Evolutionary conservation across 345 rosid genomes (phyloP).

Genomic region (Sonneratia alba): DNA sequence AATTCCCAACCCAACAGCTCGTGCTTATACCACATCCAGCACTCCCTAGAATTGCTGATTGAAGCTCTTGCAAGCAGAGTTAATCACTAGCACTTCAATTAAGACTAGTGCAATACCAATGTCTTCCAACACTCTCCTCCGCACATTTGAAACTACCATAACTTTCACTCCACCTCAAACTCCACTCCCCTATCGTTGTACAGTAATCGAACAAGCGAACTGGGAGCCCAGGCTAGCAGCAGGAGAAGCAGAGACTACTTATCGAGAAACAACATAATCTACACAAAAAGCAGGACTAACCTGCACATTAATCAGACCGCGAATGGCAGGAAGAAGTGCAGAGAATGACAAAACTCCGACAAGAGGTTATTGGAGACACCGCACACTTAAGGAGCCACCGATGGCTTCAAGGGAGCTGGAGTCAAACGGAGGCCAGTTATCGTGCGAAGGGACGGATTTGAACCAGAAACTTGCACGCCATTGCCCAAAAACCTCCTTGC

Average conservation of each 20-base stretch:
- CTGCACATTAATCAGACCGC: background rate
- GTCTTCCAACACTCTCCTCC: background rate
- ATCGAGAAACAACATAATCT: background rate
- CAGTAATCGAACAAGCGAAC: too few species aligned
- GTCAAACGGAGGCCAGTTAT: background rate
- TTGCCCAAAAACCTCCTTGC: background rate
- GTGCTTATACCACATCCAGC: background rate
- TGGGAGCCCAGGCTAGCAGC: background rate
- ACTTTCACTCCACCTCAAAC: background rate
- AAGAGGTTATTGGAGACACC: background rate
- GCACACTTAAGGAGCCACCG: background rate
- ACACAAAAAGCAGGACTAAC: background rate
- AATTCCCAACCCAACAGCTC: background rate
- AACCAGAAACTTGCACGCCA: constrained; percentile 9
- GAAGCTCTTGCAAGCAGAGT: background rate
- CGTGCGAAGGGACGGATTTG: background rate
- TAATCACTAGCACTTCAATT: background rate
- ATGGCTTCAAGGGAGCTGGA: background rate
- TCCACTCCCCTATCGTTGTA: too few species aligned
- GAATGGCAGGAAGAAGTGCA: background rate
- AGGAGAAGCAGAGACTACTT: background rate
- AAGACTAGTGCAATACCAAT: background rate
- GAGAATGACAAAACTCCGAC: background rate
- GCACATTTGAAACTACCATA: too few species aligned
- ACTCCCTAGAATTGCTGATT: too few species aligned